phyloP scores from a whole-genome alignment of 257 asterid species.

The Avicennia marina region DNA sequence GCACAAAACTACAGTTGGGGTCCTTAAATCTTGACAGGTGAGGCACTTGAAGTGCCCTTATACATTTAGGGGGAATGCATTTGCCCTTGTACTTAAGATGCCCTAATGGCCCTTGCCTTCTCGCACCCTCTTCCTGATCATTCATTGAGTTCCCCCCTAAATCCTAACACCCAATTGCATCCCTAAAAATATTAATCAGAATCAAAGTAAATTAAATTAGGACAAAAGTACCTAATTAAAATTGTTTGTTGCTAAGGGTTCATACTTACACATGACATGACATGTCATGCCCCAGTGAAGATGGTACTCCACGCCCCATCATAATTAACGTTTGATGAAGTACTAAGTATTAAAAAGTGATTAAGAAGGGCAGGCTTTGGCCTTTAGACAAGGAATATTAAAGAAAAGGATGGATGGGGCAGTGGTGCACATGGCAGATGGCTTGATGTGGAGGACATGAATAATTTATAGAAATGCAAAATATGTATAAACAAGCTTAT shows the following conservation, averaged over 20 bases:
- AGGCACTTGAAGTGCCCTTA: conserved; percentile 21
- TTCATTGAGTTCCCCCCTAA: conserved; percentile 21
- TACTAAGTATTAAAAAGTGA: neutral
- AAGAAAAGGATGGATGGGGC: conserved; percentile 26
- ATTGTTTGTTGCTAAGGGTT: neutral
- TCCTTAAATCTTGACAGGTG: conserved; percentile 43
- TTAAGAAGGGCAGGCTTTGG: conserved; percentile 22
- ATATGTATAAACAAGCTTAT: neutral
- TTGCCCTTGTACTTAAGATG: conserved; percentile 20
- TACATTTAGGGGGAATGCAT: conserved; percentile 43
- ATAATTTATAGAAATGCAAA: conserved; percentile 4
- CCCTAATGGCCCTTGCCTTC: conserved; percentile 27
- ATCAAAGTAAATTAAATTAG: neutral
- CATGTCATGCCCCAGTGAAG: conserved; percentile 8
- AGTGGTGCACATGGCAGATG: conserved; percentile 47
- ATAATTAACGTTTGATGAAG: neutral
- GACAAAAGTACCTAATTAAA: neutral
- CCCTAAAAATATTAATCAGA: conserved; percentile 9
- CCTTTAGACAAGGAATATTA: conserved; percentile 19
- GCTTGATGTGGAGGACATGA: conserved; percentile 29
- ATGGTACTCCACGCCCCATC: conserved; percentile 10
- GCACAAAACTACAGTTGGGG: conserved; percentile 18
- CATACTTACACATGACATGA: conserved; percentile 10
- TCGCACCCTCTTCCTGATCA: conserved; percentile 22
- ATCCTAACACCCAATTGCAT: conserved; percentile 5